Base-by-base conservation (phyloP, 129 eudicot genomes). In the Cynara cardunculus region DNA sequence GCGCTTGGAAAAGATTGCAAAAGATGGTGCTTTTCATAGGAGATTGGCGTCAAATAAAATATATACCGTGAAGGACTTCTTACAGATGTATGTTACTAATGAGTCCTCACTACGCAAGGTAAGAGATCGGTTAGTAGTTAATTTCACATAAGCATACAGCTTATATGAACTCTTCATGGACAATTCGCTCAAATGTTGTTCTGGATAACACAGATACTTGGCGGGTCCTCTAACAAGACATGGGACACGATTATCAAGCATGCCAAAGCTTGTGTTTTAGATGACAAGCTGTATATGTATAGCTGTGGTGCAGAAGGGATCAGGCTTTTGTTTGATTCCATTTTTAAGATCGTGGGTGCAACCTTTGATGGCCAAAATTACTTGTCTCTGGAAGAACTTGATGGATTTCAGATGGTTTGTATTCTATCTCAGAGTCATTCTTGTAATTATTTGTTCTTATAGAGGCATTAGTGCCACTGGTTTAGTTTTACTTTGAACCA, bases 1-100 rank as follows among this genome's bases (percentile, higher is more conserved):
- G 98, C 92, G 96, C 6, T 78, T 94, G 87, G 87, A 86, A 61
- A 88, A 81, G 81, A 92, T 94, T 56, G 94, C 95, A 8, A 90
- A 92, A 89, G 89, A 88, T 21, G 98, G 98, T 18, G 83, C 85
- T 26, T 88, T 86, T 66, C 93, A 86, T 73, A 81, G 78, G 71
- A 81, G 87, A 39, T 80, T 92, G 81, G 78, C 75, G 44, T 22
- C 14, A 9, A 4, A 27, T 0, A 80, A 81, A 56, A 87, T 94
- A 78, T 27, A 21, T 25, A 78, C 81, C 0, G 96, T 94, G 34
- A 66, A 87, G 73, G 91, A 89, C 35, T 83, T 94, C 41, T 80
- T 94, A 61, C 89, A 83, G 59, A 26, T 79, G 76, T 90, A 86
- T 73, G 71, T 78, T 71, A 85, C 85, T 37, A 80, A 90, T 66